Conservation (phyloP, 164 flowering plant genomes). For the Magnolia changhungtana region DNA sequence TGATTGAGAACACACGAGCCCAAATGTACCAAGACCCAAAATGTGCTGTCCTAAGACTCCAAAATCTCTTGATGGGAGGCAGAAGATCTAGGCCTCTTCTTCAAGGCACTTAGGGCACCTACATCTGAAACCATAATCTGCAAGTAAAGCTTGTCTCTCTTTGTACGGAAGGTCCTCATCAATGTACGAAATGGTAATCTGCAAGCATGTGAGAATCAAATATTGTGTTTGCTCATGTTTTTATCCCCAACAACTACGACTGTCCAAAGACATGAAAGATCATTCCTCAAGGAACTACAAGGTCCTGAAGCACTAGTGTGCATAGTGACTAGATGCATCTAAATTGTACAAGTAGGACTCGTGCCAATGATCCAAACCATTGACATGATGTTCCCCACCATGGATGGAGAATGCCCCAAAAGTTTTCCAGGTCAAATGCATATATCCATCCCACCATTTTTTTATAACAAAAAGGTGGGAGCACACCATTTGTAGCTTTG, state of each 20-base stretch:
- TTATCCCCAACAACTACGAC: not conserved
- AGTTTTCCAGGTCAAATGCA: no score
- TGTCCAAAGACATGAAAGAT: not conserved
- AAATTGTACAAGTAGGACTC: no score
- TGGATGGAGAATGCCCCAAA: no score
- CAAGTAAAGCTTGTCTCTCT: slow-evolving; percentile 75
- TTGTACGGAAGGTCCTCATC: slow-evolving; percentile 77
- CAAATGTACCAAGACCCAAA: no score
- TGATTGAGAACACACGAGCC: no score
- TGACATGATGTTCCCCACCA: no score
- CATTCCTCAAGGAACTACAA: not conserved
- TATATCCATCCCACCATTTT: no score
- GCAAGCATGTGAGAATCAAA: slow-evolving; percentile 15
- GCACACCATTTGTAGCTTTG: no score
- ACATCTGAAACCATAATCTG: slow-evolving; percentile 88
- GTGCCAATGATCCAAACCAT: no score
- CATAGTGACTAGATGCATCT: not conserved
- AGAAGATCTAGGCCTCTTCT: slow-evolving; percentile 20
- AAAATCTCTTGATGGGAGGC: not conserved
- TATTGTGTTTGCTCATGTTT: not conserved
- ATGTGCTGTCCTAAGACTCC: not conserved
- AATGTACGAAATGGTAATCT: slow-evolving; percentile 92
- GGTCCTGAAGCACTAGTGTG: not conserved
- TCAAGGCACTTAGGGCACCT: slow-evolving; percentile 59
- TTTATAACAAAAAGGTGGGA: no score